Evolutionary conservation across 805 yeast genomes (phyloP), one percentile per base, ranked within the genome.

Genomic region (Tanozyma kutaoensis): DNA sequence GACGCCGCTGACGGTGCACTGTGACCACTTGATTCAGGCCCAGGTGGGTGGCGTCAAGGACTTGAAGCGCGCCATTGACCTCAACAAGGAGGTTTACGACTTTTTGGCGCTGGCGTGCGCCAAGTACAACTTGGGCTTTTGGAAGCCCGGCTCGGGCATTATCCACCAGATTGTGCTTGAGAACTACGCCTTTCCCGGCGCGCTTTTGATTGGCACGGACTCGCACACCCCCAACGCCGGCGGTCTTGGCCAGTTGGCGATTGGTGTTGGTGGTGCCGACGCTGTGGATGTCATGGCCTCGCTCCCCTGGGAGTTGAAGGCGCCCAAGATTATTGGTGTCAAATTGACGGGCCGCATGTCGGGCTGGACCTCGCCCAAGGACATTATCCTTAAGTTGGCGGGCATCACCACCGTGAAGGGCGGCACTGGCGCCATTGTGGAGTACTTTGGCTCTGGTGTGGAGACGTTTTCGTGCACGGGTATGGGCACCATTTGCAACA

Each of bases 251-350:
- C 93, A 82, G 63, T 72, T 86, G 48, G 96, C 96, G 42, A 86
- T 86, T 43, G 97, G 96, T 72, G 96, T 88, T 42, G 97, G 96
- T 69, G 97, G 97, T 71, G 97, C 97, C 41, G 97, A 86, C 58
- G 96, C 96, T 37, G 97, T 86, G 42, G 97, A 86, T 55, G 96
- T 84, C 35, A 72, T 86, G 76, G 81, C 96, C 35, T 78, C 79
- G 49, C 69, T 84, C 40, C 78, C 97, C 31, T 86, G 97, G 97
- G 97, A 86, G 65, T 73, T 86, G 51, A 86, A 86, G 69, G 96
- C 96, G 34, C 97, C 97, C 49, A 84, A 81, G 66, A 71, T 85
- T 46, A 58, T 88, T 45, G 97, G 97, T 66, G 94, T 86, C 48
- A 82, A 86, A 62, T 72, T 86, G 48, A 81, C 93, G 34, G 97